Conservation (phyloP, 2,329 filamentous ascomycete species). For the Exserohilum rostratum region DNA sequence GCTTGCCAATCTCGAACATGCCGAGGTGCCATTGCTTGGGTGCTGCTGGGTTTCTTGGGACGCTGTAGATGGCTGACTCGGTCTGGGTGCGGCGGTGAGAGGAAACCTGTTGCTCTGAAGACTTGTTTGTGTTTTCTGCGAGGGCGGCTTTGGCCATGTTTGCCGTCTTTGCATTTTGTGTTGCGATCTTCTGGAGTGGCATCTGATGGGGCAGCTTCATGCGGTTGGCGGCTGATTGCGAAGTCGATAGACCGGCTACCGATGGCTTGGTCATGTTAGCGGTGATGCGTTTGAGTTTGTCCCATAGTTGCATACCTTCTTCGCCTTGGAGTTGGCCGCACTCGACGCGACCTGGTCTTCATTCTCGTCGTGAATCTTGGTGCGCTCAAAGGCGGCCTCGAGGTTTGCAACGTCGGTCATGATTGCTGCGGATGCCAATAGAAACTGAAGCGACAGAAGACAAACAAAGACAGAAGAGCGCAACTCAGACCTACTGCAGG, state of each 20-base stretch:
- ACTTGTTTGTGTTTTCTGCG: slow-evolving; percentile 59
- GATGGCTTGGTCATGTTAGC: slow-evolving; percentile 50
- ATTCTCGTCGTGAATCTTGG: slow-evolving; percentile 90
- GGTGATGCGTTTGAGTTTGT: slow-evolving; percentile 9
- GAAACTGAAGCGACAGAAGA: slow-evolving; percentile 18
- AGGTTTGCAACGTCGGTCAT: slow-evolving; percentile 70
- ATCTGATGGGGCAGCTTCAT: slow-evolving; percentile 77
- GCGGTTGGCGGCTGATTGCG: slow-evolving; percentile 59
- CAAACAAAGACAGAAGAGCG: slow-evolving; percentile 15
- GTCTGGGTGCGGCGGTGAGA: slow-evolving; percentile 50
- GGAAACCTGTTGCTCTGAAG: slow-evolving; percentile 41
- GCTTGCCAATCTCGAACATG: slow-evolving; percentile 92
- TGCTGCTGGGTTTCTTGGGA: slow-evolving; percentile 34
- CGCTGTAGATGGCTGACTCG: slow-evolving; percentile 56
- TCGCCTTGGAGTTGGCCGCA: slow-evolving; percentile 72
- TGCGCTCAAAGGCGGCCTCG: slow-evolving; percentile 86
- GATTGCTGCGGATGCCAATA: slow-evolving; percentile 4
- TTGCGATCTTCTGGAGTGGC: slow-evolving; percentile 81
- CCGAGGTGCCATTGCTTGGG: slow-evolving; percentile 76
- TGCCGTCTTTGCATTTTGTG: slow-evolving; percentile 66
- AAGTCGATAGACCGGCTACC: slow-evolving; percentile 55
- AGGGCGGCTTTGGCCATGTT: slow-evolving; percentile 68
- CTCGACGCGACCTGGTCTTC: slow-evolving; percentile 62
- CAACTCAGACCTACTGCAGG: slow-evolving; percentile 16
- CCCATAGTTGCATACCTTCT: slow-evolving; percentile 70